phyloP scores from a whole-genome alignment of 1,139 yeast species.

The Pichia cactophila region DNA sequence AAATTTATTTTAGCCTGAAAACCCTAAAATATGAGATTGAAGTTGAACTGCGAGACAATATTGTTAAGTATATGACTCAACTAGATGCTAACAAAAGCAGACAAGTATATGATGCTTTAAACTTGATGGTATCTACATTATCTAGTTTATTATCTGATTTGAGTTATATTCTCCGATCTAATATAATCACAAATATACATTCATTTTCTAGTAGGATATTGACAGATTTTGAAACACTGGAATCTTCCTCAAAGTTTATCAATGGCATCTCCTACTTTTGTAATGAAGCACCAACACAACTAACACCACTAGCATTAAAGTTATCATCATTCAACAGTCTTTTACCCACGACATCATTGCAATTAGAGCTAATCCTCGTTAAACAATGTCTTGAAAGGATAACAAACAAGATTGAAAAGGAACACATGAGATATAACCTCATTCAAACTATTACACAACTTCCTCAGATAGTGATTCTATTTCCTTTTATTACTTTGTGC shows the following conservation, averaged over 20 bases:
- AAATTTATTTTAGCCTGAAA: neutral
- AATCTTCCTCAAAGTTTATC: neutral
- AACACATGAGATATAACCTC: neutral
- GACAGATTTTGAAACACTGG: neutral
- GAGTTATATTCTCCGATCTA: neutral
- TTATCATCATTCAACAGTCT: neutral
- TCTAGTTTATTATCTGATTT: neutral
- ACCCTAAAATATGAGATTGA: neutral
- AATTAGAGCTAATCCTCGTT: neutral
- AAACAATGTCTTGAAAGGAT: neutral
- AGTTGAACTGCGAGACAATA: neutral
- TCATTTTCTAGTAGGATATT: neutral
- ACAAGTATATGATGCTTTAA: neutral
- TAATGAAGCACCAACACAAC: neutral
- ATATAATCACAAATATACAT: slow-evolving; percentile 1
- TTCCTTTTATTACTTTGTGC: neutral
- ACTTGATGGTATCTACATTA: neutral
- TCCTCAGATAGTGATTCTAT: neutral
- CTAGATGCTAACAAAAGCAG: neutral
- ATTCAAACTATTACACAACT: neutral
- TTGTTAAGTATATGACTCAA: neutral
- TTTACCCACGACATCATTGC: neutral
- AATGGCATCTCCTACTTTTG: neutral
- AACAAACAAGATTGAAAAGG: neutral
- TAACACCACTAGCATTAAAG: neutral